Base-by-base conservation (phyloP, 1,284 basidiomycete genomes). In the Coniophora puteana region DNA sequence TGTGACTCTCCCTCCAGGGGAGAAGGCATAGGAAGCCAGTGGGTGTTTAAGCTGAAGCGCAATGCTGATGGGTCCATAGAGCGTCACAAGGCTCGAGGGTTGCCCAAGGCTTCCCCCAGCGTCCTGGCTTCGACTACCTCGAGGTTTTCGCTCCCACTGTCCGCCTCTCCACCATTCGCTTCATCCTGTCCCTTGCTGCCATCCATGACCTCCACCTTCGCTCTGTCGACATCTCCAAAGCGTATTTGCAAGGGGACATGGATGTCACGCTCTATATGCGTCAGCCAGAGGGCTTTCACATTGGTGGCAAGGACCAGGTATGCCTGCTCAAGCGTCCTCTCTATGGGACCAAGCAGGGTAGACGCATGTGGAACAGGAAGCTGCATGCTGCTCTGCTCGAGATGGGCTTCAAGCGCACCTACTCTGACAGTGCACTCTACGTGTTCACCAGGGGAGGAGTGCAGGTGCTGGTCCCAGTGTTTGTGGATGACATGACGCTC, bases 21-120 rank as follows among this genome's bases (percentile, higher is more conserved):
- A n/a, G n/a, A n/a, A n/a, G n/a, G n/a, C 12, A 32, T 62, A 13
- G 48, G 44, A 8, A 47, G 25, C 8, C 43, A 48, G 11, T 65
- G 57, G 54, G 61, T 65, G 12, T 63, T 63, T 45, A 55, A 49
- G 29, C n/a, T n/a, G n/a, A n/a, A n/a, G n/a, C n/a, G n/a, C n/a
- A n/a, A n/a, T n/a, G n/a, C n/a, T n/a, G n/a, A 59, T 18, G 62
- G 61, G 3, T 38, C 48, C 5, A 37, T 51, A 29, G 36, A 47
- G n/a, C 41, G 49, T 23, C 51, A 48, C 22, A 55, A 53, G 29
- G 48, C 33, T 22, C 23, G 45, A 20, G 54, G 3, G 44, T 54
- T 4, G 45, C 54, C 12, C 45, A 49, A 26, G 49, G 51, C 7
- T 46, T 20, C 39, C 51, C 51, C 0, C 50, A 53, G 35, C 23